Conservation (phyloP, 306 rosid genomes). For the Lathyrus tuberosus region DNA sequence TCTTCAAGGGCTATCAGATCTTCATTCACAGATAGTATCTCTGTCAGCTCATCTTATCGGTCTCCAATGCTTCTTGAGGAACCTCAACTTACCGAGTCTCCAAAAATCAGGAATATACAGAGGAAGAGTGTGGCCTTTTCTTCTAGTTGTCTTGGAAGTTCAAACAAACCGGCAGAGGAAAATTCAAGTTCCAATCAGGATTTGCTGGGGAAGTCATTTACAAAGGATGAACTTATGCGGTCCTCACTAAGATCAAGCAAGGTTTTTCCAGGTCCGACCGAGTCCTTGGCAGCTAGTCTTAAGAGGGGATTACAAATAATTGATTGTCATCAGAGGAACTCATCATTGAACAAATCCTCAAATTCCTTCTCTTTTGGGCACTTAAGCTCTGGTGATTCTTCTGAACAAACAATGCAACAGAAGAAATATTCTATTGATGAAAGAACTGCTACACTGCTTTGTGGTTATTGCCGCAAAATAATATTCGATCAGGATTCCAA, state of each 20-base stretch:
- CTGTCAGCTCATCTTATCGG: constrained; percentile 58
- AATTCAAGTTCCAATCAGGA: constrained; percentile 55
- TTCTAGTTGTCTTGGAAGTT: constrained; percentile 58
- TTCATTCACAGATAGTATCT: constrained; percentile 60
- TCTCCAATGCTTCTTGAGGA: constrained; percentile 72
- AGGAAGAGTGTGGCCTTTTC: constrained; percentile 71
- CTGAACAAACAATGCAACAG: constrained; percentile 46
- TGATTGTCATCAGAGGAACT: constrained; percentile 82
- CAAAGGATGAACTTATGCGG: constrained; percentile 49
- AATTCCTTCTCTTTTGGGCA: constrained; percentile 87
- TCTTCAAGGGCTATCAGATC: constrained; percentile 53
- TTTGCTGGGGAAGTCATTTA: constrained; percentile 57
- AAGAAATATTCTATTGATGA: constrained; percentile 48
- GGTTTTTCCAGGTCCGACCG: constrained; percentile 69
- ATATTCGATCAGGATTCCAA: constrained; percentile 44
- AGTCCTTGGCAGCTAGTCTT: constrained; percentile 92
- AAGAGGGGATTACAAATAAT: constrained; percentile 91
- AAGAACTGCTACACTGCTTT: constrained; percentile 52
- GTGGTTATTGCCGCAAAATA: constrained; percentile 68
- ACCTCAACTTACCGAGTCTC: constrained; percentile 86
- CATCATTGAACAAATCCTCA: constrained; percentile 63
- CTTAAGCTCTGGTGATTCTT: constrained; percentile 53
- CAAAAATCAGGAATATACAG: constrained; percentile 69
- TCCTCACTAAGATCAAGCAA: constrained; percentile 69
- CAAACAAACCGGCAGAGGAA: constrained; percentile 58